Base-by-base conservation (phyloP, 768 basidiomycete genomes). In the Mycena chlorophos region DNA sequence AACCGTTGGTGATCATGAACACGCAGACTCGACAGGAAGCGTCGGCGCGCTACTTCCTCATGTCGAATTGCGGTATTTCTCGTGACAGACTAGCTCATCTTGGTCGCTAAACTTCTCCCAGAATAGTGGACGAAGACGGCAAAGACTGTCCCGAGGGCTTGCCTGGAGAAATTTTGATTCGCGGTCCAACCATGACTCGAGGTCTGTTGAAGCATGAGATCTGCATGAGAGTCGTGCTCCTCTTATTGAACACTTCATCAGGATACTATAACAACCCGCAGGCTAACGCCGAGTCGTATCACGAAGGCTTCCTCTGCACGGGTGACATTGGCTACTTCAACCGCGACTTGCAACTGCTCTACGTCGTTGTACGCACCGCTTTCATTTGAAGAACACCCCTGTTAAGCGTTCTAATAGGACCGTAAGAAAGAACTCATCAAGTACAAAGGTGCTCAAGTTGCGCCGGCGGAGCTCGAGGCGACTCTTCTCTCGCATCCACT, bases 401-500 rank as follows among this genome's bases (percentile, higher is more conserved):
- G 12, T 6, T 20, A 43, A 43, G 10, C 12, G 20, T 43, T n/a
- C 31, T 34, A 10, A 10, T 43, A 43, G 40, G 80, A 82, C 48
- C 66, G 83, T 17, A 67, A 68, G 30, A 81, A 80, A 47, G 80
- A 80, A 56, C 49, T 47, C 4, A 57, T 49, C 23, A 48, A 28
- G 29, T 59, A 40, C 51, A 67, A 83, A 34, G 34, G 37, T 8
- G 31, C 17, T 26, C 26, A 13, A 60, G 52, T 63, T 3, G 47
- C 58, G 1, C 58, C 57, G 4, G 58, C 61, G 29, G 85, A 86
- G 51, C 71, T 86, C 2, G 85, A 86, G 60, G 70, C 75, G 16
- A 60, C 83, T 0, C 71, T 86, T 1, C 68, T 86, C 3, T 75
- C 75, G 25, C 79, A 85, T 56, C 76, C 78, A 1, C 72, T 77